Evolutionary conservation across 2,329 filamentous ascomycete genomes (phyloP), one percentile per base, ranked within the genome.

Genomic region (Apiospora arundinis): DNA sequence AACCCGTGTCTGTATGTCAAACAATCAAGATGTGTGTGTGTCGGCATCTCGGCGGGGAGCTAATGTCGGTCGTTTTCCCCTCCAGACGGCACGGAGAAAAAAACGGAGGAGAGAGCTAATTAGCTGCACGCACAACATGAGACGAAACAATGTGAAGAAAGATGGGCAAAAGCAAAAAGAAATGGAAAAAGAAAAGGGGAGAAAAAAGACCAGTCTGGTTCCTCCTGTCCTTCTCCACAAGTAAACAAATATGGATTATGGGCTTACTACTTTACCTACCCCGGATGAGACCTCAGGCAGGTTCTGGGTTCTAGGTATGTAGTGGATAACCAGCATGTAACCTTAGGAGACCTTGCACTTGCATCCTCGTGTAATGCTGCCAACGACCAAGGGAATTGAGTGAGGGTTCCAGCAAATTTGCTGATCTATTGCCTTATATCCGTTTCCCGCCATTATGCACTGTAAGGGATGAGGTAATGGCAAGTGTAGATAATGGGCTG

Each of bases 31-130:
- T 52, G 48, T 9, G 14, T 25, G n/a, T 52, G 23, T 14, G 12
- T 52, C 52, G 52, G 52, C 7, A 16, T 60, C 52, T 60, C 32
- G 56, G 56, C 56, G 56, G 56, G 32, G 18, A 40, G 56, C 56
- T 40, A 63, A 12, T 63, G 7, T 40, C 32, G 52, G 52, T 37
- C 52, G 37, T 37, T 28, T 40, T 21, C 52, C 32, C 40, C 56
- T 40, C 56, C 21, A 40, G 56, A 40, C 32, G 32, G 56, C 56
- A 63, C 56, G 56, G 56, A 63, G 56, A 63, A 63, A 60, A 63
- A 16, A 60, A 40, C 4, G 32, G 32, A 21, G 56, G 32, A 23
- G 32, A 40, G 32, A 21, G 4, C 14, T n/a, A n/a, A 4, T 4
- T 25, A 5, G 49, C 23, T 16, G 25, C 14, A 14, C 7, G 49